A percentile compares a stretch with the other conserved stretches of the same genome.
Conservation (phyloP, 106 monocot genomes). For the Xerophyta viscosa region DNA sequence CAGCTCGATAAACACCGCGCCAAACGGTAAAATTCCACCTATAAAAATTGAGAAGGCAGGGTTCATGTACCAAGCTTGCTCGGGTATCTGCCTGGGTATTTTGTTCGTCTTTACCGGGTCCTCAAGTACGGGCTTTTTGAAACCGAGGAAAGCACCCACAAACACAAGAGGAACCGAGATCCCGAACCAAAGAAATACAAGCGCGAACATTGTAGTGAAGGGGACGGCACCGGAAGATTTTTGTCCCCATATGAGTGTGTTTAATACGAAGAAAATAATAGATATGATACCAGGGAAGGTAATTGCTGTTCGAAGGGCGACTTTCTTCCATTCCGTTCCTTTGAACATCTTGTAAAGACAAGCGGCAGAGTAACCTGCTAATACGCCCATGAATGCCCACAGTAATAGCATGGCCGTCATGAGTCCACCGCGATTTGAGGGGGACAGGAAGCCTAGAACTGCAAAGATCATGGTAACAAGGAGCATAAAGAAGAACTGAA, state of each 20-base stretch:
- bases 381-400: slow-evolving; percentile 37
- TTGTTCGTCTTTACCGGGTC: slow-evolving; percentile 44
- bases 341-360: slow-evolving; percentile 36
- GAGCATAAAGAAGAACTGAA: slow-evolving; percentile 41
- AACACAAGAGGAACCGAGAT: slow-evolving; percentile 43
- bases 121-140: slow-evolving; percentile 32
- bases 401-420: slow-evolving; percentile 46
- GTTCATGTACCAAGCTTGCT: slow-evolving; percentile 52
- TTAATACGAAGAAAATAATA: slow-evolving; percentile 32
- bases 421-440: slow-evolving; percentile 34
- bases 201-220: slow-evolving; percentile 47
- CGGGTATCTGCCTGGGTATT: slow-evolving; percentile 39
- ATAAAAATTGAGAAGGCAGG: slow-evolving; percentile 31
- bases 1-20: slow-evolving; percentile 36
- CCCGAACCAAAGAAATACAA: slow-evolving; percentile 39
- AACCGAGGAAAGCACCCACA: slow-evolving; percentile 34
- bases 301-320: slow-evolving; percentile 27
- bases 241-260: slow-evolving; percentile 40
- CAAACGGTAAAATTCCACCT: slow-evolving; percentile 44
- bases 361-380: slow-evolving; percentile 32
- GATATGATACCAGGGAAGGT: slow-evolving; percentile 28
- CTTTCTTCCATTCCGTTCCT: slow-evolving; percentile 43
- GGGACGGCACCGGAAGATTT: slow-evolving; percentile 42
- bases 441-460: slow-evolving; percentile 35
- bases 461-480: slow-evolving; percentile 44